Evolutionary conservation across 352 stramenopile species (phyloP), one percentile per base, ranked within the genome.

Genomic region (Globisporangium parvum): DNA sequence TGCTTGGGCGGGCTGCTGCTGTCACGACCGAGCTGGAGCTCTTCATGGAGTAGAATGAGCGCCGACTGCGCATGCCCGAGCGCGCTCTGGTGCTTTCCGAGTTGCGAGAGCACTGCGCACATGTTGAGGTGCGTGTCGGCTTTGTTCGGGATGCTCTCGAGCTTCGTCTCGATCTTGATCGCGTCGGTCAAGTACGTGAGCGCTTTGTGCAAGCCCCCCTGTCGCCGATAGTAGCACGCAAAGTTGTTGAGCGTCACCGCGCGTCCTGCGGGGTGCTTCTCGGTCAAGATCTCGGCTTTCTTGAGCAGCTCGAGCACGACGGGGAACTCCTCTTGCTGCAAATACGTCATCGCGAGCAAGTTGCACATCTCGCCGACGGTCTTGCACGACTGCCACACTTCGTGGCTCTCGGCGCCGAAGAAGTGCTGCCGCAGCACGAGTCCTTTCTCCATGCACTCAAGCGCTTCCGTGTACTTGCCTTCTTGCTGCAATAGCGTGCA

Each of bases 361-460:
- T 98, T 98, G 73, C 89, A 98, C 85, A 97, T 96, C 62, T 98
- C 91, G n/a, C 89, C 91, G 8, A 98, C 85, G 0, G 88, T 97
- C 63, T 91, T 92, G 71, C 93, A 98, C 4, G 85, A 88, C 6
- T 63, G 59, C 75, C 85, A 91, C 2, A 98, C 90, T 57, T 98
- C 83, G 31, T 96, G 76, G 33, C 87, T 96, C 24, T 95, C 89
- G 21, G 80, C 77, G 8, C 92, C 92, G 48, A 97, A 97, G 62
- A 98, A 97, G 55, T 97, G 90, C 72, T 98, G 91, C 10, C 92
- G 71, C 49, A 98, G 63, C 24, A 98, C 89, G 6, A 98, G 76
- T 0, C 83, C 92, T 42, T 95, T 91, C 60, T 98, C 92, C 90
- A 98, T 97, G 70, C 80, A 96, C 67, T 97, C 91, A 20, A 98